Evolutionary conservation across 2,329 filamentous ascomycete genomes (phyloP), one percentile per base, ranked within the genome.

Genomic region (Diaporthe sp.): DNA sequence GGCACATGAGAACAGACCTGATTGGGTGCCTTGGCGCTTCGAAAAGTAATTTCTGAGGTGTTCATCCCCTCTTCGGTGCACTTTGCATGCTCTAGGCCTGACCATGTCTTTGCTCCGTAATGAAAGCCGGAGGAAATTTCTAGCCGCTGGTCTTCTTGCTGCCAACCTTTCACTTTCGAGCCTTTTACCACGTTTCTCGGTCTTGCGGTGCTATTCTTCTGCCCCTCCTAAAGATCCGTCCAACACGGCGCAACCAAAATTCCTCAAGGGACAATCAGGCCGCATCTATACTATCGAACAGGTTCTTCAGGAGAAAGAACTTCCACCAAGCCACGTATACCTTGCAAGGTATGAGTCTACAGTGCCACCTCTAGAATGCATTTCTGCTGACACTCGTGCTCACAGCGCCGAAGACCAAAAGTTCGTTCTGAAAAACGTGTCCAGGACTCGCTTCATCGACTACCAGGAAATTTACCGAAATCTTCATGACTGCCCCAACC

Each of bases 381-480:
- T 42, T 44, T 13, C 49, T 71, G 67, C 47, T 71, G 34, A 71
- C 67, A 37, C 47, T 57, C 20, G 67, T 71, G 34, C 51, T 31
- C 67, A 71, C 49, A 71, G 67, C 49, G 67, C 67, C 20, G 67
- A 57, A 31, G 49, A 71, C 34, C 67, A 57, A 57, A 71, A 71
- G 31, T 71, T 71, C 49, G 67, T 57, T 31, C 4, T 53, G 49
- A 71, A 71, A 20, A 71, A 39, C 8, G 31, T 71, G 31, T 57
- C 67, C 67, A 71, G 25, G 22, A 71, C 67, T 55, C 57, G 67
- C 34, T 71, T 71, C 67, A 57, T 71, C 49, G 17, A 71, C 67
- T 71, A 57, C 49, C 47, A 71, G 67, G 51, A 71, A 57, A 42
- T 57, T 31, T 57, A 71, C 22, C 34, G n/a, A 28, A 71, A 34